Evolutionary conservation across 176 grass and related monocot genomes (phyloP).

Genomic region (Bonia amplexicaulis): DNA sequence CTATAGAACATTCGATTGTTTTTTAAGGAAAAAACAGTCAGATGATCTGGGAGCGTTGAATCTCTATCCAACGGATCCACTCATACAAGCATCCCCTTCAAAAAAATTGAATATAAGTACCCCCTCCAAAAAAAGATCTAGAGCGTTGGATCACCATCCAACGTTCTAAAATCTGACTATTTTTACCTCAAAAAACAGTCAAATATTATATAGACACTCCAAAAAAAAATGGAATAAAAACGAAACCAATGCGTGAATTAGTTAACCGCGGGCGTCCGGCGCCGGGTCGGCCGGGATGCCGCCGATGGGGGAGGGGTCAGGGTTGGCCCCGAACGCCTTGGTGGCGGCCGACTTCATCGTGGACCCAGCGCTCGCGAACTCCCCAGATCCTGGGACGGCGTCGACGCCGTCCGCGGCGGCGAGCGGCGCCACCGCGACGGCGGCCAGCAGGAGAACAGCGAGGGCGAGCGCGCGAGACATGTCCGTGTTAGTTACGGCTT

Average conservation of each 20-base stretch:
- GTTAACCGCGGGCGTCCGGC: conserved; percentile 20
- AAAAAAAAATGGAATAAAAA: too few relatives aligned
- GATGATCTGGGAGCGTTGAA: too few relatives aligned
- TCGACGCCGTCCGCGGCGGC: background rate
- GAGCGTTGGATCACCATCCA: too few relatives aligned
- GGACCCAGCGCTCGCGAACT: background rate
- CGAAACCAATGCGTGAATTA: background rate
- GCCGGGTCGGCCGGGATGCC: conserved; percentile 3
- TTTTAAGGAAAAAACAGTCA: too few relatives aligned
- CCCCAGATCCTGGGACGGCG: background rate
- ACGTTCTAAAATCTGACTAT: too few relatives aligned
- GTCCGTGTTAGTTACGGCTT: background rate
- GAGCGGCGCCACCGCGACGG: conserved; percentile 11
- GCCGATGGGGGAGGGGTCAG: background rate
- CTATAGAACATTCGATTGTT: too few relatives aligned
- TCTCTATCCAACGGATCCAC: too few relatives aligned
- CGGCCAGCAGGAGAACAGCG: background rate
- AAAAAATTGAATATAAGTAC: too few relatives aligned
- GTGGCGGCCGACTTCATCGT: background rate
- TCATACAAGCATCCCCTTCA: too few relatives aligned
- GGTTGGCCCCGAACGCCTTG: background rate
- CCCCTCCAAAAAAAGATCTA: too few relatives aligned
- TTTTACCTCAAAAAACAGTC: too few relatives aligned
- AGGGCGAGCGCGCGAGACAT: conserved; percentile 41
- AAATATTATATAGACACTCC: too few relatives aligned